phyloP scores from a whole-genome alignment of 352 stramenopile genomes.

The Pythium phragmiticola region DNA sequence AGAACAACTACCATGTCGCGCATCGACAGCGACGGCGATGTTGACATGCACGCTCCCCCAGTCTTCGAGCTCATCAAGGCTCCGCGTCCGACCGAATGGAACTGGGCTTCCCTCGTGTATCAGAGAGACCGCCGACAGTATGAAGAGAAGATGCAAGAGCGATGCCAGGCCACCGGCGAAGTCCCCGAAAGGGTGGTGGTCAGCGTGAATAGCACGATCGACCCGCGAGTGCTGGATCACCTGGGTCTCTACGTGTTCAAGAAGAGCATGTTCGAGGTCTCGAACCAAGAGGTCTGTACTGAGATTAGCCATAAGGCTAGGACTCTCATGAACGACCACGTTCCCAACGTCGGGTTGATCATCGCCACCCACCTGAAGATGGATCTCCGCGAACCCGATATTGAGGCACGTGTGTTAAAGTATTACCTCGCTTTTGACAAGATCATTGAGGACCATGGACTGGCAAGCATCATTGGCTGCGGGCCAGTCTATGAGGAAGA shows the following conservation, averaged over 20 bases:
- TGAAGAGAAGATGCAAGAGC: conserved; percentile 11
- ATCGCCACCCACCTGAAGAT: neutral
- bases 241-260: conserved; percentile 12
- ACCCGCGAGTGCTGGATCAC: conserved; percentile 3
- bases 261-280: conserved; percentile 5
- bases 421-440: conserved; percentile 25
- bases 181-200: conserved; percentile 1
- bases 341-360: neutral
- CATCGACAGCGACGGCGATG: conserved; percentile 4
- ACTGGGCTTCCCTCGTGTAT: neutral
- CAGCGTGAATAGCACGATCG: conserved; percentile 9
- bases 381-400: conserved; percentile 19
- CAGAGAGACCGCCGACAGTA: conserved; percentile 10
- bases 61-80: conserved; percentile 4
- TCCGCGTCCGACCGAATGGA: neutral
- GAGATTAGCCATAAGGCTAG: neutral
- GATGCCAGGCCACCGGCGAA: conserved; percentile 7
- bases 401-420: conserved; percentile 18
- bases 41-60: conserved; percentile 1
- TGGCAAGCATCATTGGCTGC: neutral
- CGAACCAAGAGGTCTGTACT: conserved; percentile 4
- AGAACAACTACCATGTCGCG: neutral
- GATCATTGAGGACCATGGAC: conserved; percentile 22
- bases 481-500: conserved; percentile 4
- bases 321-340: conserved; percentile 8